Percentiles rank a stretch among this genome's conserved stretches.
These are phyloP conservation scores for Anastatica hierochuntica DNA, from an alignment of 345 rosid genomes.

Conservation along the genomic window DNA sequence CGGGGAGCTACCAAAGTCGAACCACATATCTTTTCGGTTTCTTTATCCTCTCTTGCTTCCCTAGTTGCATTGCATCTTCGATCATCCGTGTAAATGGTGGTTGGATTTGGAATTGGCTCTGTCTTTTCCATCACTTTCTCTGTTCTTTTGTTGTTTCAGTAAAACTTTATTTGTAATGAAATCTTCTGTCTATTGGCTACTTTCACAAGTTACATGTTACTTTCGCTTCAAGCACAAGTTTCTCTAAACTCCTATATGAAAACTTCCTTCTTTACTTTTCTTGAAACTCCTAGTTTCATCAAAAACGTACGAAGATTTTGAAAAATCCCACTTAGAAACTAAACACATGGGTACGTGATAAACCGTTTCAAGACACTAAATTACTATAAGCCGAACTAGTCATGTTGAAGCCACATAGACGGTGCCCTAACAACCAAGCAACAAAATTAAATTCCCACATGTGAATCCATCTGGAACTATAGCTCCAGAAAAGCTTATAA, in stretches of 20 bases:
- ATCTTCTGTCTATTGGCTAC: neutral
- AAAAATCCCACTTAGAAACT: neutral
- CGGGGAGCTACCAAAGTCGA: neutral
- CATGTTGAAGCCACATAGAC: conserved; percentile 15
- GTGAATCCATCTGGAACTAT: conserved; percentile 6
- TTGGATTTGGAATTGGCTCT: conserved; percentile 10
- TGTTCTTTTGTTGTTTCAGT: too few relatives aligned
- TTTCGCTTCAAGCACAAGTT: conserved; percentile 9
- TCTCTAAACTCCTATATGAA: neutral
- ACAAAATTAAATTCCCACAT: conserved; percentile 21
- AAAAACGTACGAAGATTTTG: neutral
- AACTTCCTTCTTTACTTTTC: neutral
- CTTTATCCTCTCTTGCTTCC: neutral
- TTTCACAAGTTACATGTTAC: neutral
- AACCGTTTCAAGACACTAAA: neutral
- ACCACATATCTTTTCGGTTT: conserved; percentile 2
- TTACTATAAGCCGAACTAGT: neutral
- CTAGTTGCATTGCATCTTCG: conserved; percentile 13
- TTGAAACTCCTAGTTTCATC: neutral
- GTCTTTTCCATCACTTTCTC: too few relatives aligned
- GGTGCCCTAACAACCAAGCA: conserved; percentile 23
- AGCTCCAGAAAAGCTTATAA: conserved; percentile 2
- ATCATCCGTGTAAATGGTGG: conserved; percentile 9
- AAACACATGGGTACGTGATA: neutral
- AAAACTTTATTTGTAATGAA: neutral